Base-by-base conservation (phyloP, 1,139 yeast species). In the Yamadazyma oceani region DNA sequence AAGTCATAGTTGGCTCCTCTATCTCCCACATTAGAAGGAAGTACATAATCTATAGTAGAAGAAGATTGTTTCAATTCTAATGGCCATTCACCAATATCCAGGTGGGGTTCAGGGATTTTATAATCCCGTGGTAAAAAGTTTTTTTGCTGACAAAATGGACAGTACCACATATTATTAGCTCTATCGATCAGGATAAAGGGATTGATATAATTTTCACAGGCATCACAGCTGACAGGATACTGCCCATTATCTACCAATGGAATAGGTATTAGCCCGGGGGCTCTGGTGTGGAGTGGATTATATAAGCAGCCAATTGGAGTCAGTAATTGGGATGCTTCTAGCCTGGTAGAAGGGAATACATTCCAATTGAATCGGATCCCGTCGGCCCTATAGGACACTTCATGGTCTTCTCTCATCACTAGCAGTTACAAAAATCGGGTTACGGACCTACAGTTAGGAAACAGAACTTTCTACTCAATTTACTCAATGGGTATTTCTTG, bases 301-400 rank as follows among this genome's bases (percentile, higher is more conserved):
- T 56, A 64, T 15, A 69, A 43, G 42, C 74, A 67, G 5, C 73
- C 75, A 28, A 69, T 34, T 1, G 74, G 74, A 3, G 66, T 54
- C 43, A 60, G 55, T 31, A 67, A 42, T 22, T 53, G 60, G 0
- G 62, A 50, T 7, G 58, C 62, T 41, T 69, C 74, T 7, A 66
- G 49, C 26, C 70, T 51, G 0, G 74, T 69, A 16, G 63, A 55
- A 0, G 75, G 74, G 46, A 79, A 70, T 2, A 74, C 63, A 50
- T 78, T 74, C 83, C 82, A 79, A 49, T 78, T 78, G 65, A 78
- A 78, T 13, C 31, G 15, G 11, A 48, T 35, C 3, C 50, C 50
- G 24, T 45, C 47, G 1, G 37, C 39, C 12, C 31, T 13, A 9
- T 26, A 9, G 9, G 41, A 15, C 4, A 31, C 23, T 9, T 38